A percentile compares a stretch with the other conserved stretches of the same genome.
Conservation (phyloP, 2,329 filamentous ascomycete species). For the Colletotrichum scovillei region DNA sequence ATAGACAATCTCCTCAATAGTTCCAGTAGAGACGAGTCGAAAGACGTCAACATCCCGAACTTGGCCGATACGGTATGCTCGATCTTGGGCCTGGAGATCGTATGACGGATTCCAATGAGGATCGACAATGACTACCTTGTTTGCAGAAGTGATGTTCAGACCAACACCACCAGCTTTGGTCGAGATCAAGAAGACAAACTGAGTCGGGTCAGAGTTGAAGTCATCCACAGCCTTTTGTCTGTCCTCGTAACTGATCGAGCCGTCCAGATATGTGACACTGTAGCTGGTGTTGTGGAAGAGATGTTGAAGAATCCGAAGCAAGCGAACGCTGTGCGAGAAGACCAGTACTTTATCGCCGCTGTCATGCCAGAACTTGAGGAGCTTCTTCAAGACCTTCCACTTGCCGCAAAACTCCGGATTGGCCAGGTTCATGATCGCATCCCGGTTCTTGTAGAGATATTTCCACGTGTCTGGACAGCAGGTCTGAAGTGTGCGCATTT, state of each 20-base stretch:
- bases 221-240: conserved; percentile 85
- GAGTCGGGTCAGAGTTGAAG: conserved; percentile 87
- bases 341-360: conserved; percentile 95
- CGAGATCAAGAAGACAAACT: conserved; percentile 96
- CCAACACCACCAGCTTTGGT: conserved; percentile 94
- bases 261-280: conserved; percentile 91
- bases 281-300: conserved; percentile 91
- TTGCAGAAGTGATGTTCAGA: conserved; percentile 95
- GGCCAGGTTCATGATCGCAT: conserved; percentile 83
- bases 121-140: conserved; percentile 97
- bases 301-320: conserved; percentile 85
- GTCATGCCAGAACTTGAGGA: conserved; percentile 89
- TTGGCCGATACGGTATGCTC: conserved; percentile 96
- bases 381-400: conserved; percentile 89
- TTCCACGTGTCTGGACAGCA: conserved; percentile 83
- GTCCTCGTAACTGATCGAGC: conserved; percentile 84
- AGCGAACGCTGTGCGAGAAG: conserved; percentile 90
- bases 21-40: conserved; percentile 88
- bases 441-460: conserved; percentile 77
- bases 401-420: conserved; percentile 96
- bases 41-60: conserved; percentile 95
- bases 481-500: conserved; percentile 77
- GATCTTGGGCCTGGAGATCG: conserved; percentile 94
- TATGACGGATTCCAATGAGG: conserved; percentile 98
- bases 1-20: conserved; percentile 97